A percentile compares a stretch with the other conserved stretches of the same genome.
Conservation (phyloP, 345 rosid species). For the Clarkia xantiana region DNA sequence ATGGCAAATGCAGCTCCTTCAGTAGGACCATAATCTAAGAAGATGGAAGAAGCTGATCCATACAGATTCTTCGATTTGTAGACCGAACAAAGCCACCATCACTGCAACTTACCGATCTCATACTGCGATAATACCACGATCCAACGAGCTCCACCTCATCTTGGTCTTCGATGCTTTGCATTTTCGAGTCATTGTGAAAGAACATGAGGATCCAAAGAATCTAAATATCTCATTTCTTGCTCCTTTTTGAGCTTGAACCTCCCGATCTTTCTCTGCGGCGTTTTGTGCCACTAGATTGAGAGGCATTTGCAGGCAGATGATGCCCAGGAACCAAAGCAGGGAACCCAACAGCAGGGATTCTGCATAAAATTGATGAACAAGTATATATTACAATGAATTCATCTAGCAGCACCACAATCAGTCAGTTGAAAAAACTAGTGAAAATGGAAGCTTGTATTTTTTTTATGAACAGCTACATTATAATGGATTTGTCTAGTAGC, state of each 20-base stretch:
- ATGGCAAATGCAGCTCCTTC: no score
- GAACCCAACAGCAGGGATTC: slow-evolving; percentile 99
- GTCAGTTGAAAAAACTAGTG: no score
- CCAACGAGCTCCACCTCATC: slow-evolving; percentile 17
- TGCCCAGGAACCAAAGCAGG: slow-evolving; percentile 95
- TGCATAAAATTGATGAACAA: slow-evolving; percentile 16
- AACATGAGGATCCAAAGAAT: slow-evolving; percentile 5
- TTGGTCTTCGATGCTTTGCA: slow-evolving; percentile 64
- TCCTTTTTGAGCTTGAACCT: slow-evolving; percentile 36
- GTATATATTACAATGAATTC: background rate
- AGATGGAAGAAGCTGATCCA: no score
- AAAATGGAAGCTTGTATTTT: no score
- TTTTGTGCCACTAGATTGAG: slow-evolving; percentile 26
- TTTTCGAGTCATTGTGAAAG: slow-evolving; percentile 22
- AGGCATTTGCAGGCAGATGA: slow-evolving; percentile 47
- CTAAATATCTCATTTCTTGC: slow-evolving; percentile 25
- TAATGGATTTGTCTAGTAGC: no score
- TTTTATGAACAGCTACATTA: no score
- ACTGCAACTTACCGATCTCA: no score
- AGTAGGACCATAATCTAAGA: no score
- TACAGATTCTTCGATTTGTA: no score
- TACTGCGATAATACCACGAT: no score
- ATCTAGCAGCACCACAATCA: no score
- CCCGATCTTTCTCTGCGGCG: slow-evolving; percentile 27
- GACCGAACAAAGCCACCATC: no score